phyloP scores from a whole-genome alignment of 768 basidiomycete species.

The Ramaria sp. region DNA sequence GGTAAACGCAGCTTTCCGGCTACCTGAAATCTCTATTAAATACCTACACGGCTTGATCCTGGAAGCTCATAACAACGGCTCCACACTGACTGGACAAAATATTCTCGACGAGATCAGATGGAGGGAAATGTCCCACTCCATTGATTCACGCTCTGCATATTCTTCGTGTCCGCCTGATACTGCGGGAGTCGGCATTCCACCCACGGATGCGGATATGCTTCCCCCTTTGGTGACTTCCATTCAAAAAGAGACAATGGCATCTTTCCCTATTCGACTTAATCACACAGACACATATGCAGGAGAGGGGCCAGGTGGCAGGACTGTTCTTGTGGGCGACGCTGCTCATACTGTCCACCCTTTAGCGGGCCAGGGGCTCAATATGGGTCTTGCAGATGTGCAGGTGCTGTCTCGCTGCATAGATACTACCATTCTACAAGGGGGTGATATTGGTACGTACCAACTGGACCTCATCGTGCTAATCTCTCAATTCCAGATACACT shows the following conservation, averaged over 20 bases:
- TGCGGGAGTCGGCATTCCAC: slow-evolving; percentile 39
- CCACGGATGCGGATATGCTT: slow-evolving; percentile 45
- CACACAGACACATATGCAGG: slow-evolving; percentile 86
- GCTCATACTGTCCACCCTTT: slow-evolving; percentile 93
- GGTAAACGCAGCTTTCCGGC: slow-evolving; percentile 86
- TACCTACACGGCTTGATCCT: slow-evolving; percentile 55
- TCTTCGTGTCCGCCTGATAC: slow-evolving; percentile 24
- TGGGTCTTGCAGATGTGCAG: slow-evolving; percentile 83
- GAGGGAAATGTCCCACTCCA: slow-evolving; percentile 62
- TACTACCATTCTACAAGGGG: slow-evolving; percentile 46
- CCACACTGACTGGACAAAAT: slow-evolving; percentile 35
- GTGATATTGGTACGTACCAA: slow-evolving; percentile 64
- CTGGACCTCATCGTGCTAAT: neutral
- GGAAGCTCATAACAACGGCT: slow-evolving; percentile 36
- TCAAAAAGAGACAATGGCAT: slow-evolving; percentile 66
- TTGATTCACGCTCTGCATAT: slow-evolving; percentile 53
- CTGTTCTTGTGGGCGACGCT: slow-evolving; percentile 89
- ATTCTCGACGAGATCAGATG: slow-evolving; percentile 57
- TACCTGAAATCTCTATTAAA: slow-evolving; percentile 63
- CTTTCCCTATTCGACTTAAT: slow-evolving; percentile 81
- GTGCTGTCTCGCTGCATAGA: slow-evolving; percentile 58
- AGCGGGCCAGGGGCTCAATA: slow-evolving; percentile 91
- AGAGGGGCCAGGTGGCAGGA: slow-evolving; percentile 52
- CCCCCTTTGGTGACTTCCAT: slow-evolving; percentile 70
- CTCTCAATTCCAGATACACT: neutral